phyloP scores from a whole-genome alignment of 805 yeast species.

The Metschnikowia reukaufii region DNA sequence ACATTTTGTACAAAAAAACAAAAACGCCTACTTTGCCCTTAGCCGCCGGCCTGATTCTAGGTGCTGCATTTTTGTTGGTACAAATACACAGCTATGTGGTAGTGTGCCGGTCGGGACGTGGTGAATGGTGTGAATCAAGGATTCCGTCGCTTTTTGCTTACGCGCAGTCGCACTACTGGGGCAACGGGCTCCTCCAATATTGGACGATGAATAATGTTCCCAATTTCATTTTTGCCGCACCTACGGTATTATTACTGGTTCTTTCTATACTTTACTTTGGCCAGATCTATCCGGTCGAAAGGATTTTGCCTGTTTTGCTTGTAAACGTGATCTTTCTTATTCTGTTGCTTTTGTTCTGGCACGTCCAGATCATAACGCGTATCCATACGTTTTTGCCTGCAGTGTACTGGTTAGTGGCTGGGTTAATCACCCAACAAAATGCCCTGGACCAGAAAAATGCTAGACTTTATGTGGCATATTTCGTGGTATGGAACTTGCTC shows the following conservation, averaged over 20 bases:
- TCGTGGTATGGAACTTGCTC: slow-evolving; percentile 60
- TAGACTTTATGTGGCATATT: slow-evolving; percentile 32
- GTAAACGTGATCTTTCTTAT: slow-evolving; percentile 47
- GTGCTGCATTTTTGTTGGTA: slow-evolving; percentile 43
- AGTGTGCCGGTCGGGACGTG: slow-evolving; percentile 64
- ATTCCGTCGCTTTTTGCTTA: slow-evolving; percentile 64
- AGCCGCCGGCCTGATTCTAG: slow-evolving; percentile 57
- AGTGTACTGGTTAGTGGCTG: slow-evolving; percentile 59
- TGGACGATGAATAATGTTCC: slow-evolving; percentile 85
- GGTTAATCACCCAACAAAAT: slow-evolving; percentile 41
- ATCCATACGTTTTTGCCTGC: slow-evolving; percentile 76
- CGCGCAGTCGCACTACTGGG: slow-evolving; percentile 85
- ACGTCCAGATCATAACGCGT: slow-evolving; percentile 83
- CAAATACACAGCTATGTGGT: slow-evolving; percentile 53
- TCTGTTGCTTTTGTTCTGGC: slow-evolving; percentile 63
- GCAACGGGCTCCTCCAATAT: slow-evolving; percentile 73
- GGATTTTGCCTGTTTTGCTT: slow-evolving; percentile 39
- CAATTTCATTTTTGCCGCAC: slow-evolving; percentile 74
- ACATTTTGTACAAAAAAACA: slow-evolving; percentile 33
- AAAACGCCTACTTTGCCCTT: slow-evolving; percentile 29
- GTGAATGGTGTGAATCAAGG: slow-evolving; percentile 70
- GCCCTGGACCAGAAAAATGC: slow-evolving; percentile 12
- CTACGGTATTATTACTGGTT: slow-evolving; percentile 53
- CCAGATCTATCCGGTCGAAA: slow-evolving; percentile 32
- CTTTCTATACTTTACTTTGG: slow-evolving; percentile 41